Conservation (phyloP, 345 rosid species). For the Syzygium aromaticum region DNA sequence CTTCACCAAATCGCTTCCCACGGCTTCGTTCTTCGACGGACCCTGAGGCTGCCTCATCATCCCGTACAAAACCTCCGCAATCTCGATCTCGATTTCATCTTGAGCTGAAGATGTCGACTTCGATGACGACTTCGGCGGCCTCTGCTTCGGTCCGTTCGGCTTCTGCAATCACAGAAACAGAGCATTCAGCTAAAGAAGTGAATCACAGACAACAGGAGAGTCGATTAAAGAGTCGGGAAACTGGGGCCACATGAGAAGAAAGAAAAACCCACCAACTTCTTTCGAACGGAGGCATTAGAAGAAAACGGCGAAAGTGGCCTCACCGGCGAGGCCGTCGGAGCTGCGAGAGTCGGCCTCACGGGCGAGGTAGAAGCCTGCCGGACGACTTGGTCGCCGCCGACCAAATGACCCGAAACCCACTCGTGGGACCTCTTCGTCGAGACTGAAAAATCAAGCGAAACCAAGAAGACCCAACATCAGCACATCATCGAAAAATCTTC, state of each 20-base stretch:
- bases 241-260: not conserved
- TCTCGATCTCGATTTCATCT: conserved; percentile 98
- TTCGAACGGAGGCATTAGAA: conserved; percentile 66
- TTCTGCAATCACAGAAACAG: conserved; percentile 27
- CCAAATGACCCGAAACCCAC: conserved; percentile 45
- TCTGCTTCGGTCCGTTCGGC: conserved; percentile 68
- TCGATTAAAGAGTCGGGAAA: not conserved
- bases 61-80: conserved; percentile 89
- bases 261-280: conserved; percentile 60
- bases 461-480: not conserved
- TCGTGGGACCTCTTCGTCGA: conserved; percentile 94
- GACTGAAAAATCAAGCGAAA: conserved; percentile 23
- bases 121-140: conserved; percentile 70
- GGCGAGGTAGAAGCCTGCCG: conserved; percentile 86
- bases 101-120: conserved; percentile 60
- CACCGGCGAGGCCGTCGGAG: conserved; percentile 51
- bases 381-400: conserved; percentile 53
- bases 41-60: conserved; percentile 83
- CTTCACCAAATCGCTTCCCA: conserved; percentile 29
- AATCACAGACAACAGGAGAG: not conserved
- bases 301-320: conserved; percentile 82
- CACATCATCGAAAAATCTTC: not conserved
- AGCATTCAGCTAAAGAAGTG: not conserved
- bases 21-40: conserved; percentile 47
- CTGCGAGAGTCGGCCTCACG: conserved; percentile 45